A percentile compares a stretch with the other conserved stretches of the same genome.
Evolutionary conservation across 768 basidiomycete species (phyloP).

Genomic region (Amanita polypyramis): DNA sequence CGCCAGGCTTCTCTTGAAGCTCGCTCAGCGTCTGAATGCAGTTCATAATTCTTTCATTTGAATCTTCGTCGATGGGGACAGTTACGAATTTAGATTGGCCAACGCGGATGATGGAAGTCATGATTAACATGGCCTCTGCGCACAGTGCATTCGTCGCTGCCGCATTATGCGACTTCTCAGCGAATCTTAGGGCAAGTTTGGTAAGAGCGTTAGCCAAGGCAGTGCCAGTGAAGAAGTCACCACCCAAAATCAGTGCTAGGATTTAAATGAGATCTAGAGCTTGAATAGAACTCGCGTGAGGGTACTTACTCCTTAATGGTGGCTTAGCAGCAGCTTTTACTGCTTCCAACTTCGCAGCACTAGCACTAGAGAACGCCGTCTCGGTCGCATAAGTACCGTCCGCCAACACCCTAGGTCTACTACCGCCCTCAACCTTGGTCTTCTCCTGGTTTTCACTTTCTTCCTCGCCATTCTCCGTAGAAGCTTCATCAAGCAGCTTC

Average conservation of each 20-base stretch:
- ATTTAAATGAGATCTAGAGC: background rate
- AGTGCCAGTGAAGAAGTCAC: constrained; percentile 94
- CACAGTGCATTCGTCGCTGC: constrained; percentile 55
- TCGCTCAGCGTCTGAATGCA: constrained; percentile 92
- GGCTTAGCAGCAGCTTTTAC: constrained; percentile 86
- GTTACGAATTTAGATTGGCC: constrained; percentile 95
- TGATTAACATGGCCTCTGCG: constrained; percentile 96
- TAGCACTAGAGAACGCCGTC: constrained; percentile 69
- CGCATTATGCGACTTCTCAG: constrained; percentile 38
- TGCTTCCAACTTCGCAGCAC: constrained; percentile 58
- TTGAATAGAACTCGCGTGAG: background rate
- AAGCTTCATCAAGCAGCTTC: constrained; percentile 66
- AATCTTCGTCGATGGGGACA: constrained; percentile 97
- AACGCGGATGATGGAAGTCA: constrained; percentile 94
- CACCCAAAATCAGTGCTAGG: constrained; percentile 76
- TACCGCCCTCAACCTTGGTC: constrained; percentile 30
- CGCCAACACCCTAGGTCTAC: constrained; percentile 73
- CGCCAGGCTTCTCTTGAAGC: constrained; percentile 43
- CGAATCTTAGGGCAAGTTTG: constrained; percentile 80
- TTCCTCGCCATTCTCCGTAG: constrained; percentile 24
- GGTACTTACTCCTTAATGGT: constrained; percentile 62
- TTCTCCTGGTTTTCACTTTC: constrained; percentile 41
- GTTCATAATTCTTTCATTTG: constrained; percentile 90
- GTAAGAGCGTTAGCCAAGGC: constrained; percentile 85
- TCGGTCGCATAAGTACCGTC: constrained; percentile 99